phyloP scores from a whole-genome alignment of 805 yeast genomes.

The Saturnispora galanensis region DNA sequence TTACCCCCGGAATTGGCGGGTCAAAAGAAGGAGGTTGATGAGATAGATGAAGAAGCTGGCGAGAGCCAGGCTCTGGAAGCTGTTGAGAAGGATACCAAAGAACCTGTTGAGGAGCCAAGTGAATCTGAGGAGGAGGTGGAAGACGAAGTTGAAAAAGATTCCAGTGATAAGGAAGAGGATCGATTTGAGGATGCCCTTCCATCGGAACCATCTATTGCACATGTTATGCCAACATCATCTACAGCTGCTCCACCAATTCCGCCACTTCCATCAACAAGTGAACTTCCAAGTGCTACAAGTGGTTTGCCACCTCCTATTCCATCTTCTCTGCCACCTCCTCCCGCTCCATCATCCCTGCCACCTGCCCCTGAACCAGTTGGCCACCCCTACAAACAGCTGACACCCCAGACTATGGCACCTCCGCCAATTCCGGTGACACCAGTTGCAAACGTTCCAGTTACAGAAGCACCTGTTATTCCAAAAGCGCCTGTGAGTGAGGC shows the following conservation, averaged over 20 bases:
- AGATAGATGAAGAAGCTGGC: neutral
- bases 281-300: no score
- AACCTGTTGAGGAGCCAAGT: conserved; percentile 11
- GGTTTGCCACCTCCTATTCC: no score
- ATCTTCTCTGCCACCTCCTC: no score
- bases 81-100: conserved; percentile 6
- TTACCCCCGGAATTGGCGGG: conserved; percentile 5
- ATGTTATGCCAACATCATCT: neutral
- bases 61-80: neutral
- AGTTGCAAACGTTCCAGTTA: no score
- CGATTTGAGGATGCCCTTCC: neutral
- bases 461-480: no score
- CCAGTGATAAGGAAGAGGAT: neutral
- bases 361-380: no score
- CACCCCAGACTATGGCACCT: no score
- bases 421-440: no score
- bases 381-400: no score
- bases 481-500: no score
- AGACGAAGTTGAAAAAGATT: neutral
- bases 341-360: no score
- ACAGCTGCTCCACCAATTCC: conserved; percentile 3
- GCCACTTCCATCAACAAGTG: no score
- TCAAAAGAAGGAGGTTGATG: neutral
- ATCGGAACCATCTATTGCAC: neutral
- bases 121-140: conserved; percentile 1